Conservation (phyloP, 192 early-diverging fungal species). For the Entomortierella chlamydospora region DNA sequence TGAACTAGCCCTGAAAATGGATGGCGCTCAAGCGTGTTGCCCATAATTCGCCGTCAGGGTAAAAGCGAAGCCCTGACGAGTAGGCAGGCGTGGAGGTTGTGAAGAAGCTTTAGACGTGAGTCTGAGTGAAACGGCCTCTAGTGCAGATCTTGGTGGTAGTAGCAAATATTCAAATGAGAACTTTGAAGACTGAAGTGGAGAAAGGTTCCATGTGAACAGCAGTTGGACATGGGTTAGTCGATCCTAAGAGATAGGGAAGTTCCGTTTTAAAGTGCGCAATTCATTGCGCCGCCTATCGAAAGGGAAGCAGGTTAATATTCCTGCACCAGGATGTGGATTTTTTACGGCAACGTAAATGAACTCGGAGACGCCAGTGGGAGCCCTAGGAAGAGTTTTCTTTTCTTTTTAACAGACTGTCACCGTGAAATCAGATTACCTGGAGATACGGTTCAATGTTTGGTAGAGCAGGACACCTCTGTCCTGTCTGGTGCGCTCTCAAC, state of each 20-base stretch:
- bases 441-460: slow-evolving; percentile 65
- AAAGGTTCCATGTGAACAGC: slow-evolving; percentile 81
- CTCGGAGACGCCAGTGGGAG: slow-evolving; percentile 73
- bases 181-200: slow-evolving; percentile 89
- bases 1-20: slow-evolving; percentile 59
- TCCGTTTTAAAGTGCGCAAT: slow-evolving; percentile 60
- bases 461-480: too few relatives aligned
- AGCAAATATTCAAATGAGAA: slow-evolving; percentile 85
- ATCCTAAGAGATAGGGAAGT: slow-evolving; percentile 80
- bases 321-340: slow-evolving; percentile 76
- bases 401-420: slow-evolving; percentile 73
- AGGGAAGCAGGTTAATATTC: slow-evolving; percentile 87
- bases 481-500: too few relatives aligned
- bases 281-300: slow-evolving; percentile 71
- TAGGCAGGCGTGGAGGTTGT: slow-evolving; percentile 78
- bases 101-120: slow-evolving; percentile 71
- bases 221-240: slow-evolving; percentile 82
- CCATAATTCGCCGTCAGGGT: slow-evolving; percentile 74
- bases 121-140: slow-evolving; percentile 73
- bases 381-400: slow-evolving; percentile 82
- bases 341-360: slow-evolving; percentile 75
- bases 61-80: slow-evolving; percentile 68
- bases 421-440: slow-evolving; percentile 75
- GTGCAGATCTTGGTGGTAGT: slow-evolving; percentile 86
- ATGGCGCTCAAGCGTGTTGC: slow-evolving; percentile 80